phyloP scores from a whole-genome alignment of 805 yeast species.

The Starmera pachycereana region DNA sequence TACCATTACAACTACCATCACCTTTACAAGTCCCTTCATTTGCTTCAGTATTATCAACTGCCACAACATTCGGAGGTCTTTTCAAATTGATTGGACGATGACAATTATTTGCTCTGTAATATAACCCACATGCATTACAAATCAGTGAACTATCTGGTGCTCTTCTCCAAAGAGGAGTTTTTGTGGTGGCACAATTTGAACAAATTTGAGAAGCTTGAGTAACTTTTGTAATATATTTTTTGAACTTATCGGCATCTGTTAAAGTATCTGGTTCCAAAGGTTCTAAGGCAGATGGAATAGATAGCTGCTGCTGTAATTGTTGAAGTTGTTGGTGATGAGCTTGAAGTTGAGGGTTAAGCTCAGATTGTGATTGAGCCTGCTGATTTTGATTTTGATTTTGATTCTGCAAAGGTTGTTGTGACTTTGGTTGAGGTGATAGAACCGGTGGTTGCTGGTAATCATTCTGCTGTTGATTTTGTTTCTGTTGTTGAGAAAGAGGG shows the following conservation, averaged over 20 bases:
- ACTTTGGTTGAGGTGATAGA: too few species aligned
- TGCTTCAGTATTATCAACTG: conserved; percentile 40
- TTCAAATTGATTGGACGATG: conserved; percentile 83
- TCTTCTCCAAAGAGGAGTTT: conserved; percentile 91
- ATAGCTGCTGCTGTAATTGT: background rate
- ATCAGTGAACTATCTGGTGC: conserved; percentile 83
- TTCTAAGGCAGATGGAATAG: background rate
- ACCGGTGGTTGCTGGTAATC: too few species aligned
- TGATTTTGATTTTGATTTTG: too few species aligned
- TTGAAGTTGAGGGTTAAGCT: background rate
- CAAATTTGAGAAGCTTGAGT: conserved; percentile 29
- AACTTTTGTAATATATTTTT: conserved; percentile 1
- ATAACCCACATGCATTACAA: conserved; percentile 93
- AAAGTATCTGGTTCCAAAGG: background rate
- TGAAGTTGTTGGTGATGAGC: background rate
- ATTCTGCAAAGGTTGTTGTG: too few species aligned
- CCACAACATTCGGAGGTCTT: conserved; percentile 68
- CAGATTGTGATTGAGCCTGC: too few species aligned
- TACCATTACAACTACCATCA: conserved; percentile 66
- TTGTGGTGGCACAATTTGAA: conserved; percentile 79
- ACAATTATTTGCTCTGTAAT: conserved; percentile 82
- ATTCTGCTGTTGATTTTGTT: too few species aligned
- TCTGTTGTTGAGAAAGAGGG: too few species aligned
- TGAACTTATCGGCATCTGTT: background rate
- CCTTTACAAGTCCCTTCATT: conserved; percentile 19